Percentiles rank a stretch among this genome's conserved stretches.
Conservation (phyloP, 2,329 filamentous ascomycete genomes). For the Cladosporium sp. region DNA sequence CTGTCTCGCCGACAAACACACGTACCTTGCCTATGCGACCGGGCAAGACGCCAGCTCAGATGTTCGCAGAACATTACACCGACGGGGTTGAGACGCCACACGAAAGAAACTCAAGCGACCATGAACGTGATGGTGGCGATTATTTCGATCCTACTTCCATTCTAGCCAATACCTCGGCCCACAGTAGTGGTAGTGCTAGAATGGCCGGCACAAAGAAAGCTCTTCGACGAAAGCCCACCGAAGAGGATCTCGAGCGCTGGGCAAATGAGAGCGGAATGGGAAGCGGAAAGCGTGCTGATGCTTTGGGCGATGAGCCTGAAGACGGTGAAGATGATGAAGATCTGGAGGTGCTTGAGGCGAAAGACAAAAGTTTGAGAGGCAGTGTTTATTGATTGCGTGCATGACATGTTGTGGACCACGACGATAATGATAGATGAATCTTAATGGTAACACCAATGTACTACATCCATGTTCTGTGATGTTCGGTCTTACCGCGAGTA, state of each 20-base stretch:
- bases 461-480: not conserved
- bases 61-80: slow-evolving; percentile 25
- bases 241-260: slow-evolving; percentile 44
- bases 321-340: slow-evolving; percentile 31
- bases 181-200: not conserved
- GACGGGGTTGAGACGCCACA: slow-evolving; percentile 16
- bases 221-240: slow-evolving; percentile 52
- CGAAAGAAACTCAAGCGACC: slow-evolving; percentile 3
- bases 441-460: not conserved
- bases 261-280: slow-evolving; percentile 52
- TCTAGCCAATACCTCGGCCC: not conserved
- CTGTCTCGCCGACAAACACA: slow-evolving; percentile 21
- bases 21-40: slow-evolving; percentile 30
- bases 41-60: slow-evolving; percentile 40
- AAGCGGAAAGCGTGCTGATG: slow-evolving; percentile 46
- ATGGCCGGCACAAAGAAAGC: slow-evolving; percentile 9
- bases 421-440: not conserved
- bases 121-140: slow-evolving; percentile 10
- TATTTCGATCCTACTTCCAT: slow-evolving; percentile 22
- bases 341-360: slow-evolving; percentile 30
- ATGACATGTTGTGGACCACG: not conserved
- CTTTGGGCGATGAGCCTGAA: slow-evolving; percentile 48
- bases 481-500: not conserved
- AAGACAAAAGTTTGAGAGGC: slow-evolving; percentile 34
- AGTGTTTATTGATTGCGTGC: slow-evolving; percentile 30